phyloP scores from a whole-genome alignment of 139 green algal genomes.

The Tetradesmus obliquus region DNA sequence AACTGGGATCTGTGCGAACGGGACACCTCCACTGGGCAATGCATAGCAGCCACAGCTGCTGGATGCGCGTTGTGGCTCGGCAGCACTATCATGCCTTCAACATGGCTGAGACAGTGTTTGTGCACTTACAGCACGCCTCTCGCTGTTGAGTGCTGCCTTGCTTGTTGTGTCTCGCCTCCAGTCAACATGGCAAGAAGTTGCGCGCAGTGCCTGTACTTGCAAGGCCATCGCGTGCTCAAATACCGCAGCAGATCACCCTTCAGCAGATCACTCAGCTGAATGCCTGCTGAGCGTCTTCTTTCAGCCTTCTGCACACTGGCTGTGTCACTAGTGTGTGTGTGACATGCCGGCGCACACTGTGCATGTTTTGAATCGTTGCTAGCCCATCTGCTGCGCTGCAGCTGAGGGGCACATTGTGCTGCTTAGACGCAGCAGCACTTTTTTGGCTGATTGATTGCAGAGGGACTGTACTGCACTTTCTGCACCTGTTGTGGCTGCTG shows the following conservation, averaged over 20 bases:
- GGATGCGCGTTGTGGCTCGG: background rate
- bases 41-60: too few relatives aligned
- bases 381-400: background rate
- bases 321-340: background rate
- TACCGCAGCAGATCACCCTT: too few relatives aligned
- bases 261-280: too few relatives aligned
- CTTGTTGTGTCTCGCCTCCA: too few relatives aligned
- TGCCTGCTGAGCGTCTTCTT: too few relatives aligned
- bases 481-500: background rate
- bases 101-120: background rate
- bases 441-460: too few relatives aligned
- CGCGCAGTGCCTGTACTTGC: background rate
- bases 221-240: too few relatives aligned
- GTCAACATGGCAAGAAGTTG: background rate
- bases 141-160: too few relatives aligned
- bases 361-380: background rate
- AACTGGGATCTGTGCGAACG: too few relatives aligned
- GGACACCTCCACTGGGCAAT: too few relatives aligned
- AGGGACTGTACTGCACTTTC: background rate
- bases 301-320: background rate
- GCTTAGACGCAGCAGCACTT: background rate
- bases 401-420: background rate
- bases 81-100: background rate
- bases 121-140: too few relatives aligned
- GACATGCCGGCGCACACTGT: background rate